Base-by-base conservation (phyloP, 495 filamentous ascomycete species). In the Penicillium canescens region DNA sequence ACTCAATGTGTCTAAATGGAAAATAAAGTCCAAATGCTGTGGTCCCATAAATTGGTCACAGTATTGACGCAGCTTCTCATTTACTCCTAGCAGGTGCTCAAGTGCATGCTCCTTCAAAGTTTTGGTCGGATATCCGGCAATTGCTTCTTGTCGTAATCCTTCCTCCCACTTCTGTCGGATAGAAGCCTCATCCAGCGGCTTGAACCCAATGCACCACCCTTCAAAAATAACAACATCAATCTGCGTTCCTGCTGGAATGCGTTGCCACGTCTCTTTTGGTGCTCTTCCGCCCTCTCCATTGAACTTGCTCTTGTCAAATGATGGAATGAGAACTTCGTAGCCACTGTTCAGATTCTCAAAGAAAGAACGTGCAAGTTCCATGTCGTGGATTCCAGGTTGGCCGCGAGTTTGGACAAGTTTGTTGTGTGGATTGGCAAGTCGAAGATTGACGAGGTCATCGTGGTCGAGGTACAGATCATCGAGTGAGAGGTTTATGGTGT, bases 141-240 rank as follows among this genome's bases (percentile, higher is more conserved):
- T 6, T n/a, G 7, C 31, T 7, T 26, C n/a, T 1, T 14, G 23
- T 24, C 53, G 23, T 6, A 13, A 6, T 7, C 18, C 39, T 21
- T 44, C 12, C 12, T 49, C 28, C 54, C 54, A 61, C n/a, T 36
- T 33, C 23, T 37, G 10, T 34, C 20, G 49, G 38, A 56, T 8
- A 3, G 16, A 7, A 1, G 16, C 20, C 9, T 61, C 46, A 1
- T 50, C 45, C 8, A 61, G 18, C 23, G 58, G 54, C 35, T 49
- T 40, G 36, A 61, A 61, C 24, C 58, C 54, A 33, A 61, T 49
- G 42, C 58, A 61, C 58, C 59, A 62, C n/a, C 55, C 55, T 36
- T 62, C 59, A 21, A 59, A 50, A 9, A 62, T 34, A 12, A 58
- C 52, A 33, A 62, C 35, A 33, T 62, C 59, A 3, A 62, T 34